A percentile compares a stretch with the other conserved stretches of the same genome.
Evolutionary conservation across 371 early-diverging fungal genomes (phyloP).

Genomic region (Capniomyces stellatus): DNA sequence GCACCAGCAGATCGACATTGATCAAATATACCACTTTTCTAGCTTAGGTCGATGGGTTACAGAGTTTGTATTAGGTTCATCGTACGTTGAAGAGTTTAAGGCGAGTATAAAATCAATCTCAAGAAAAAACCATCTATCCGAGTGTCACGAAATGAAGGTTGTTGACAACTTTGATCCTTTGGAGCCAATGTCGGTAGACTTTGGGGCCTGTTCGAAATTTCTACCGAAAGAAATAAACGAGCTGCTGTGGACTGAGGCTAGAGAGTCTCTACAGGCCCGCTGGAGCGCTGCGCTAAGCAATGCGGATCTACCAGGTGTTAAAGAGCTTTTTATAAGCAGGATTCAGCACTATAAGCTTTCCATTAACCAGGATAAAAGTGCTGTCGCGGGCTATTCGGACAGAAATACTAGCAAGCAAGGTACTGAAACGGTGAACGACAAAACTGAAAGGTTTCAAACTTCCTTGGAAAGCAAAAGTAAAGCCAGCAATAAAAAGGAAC

Average conservation of each 20-base stretch:
- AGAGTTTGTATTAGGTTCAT: conserved; percentile 12
- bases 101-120: background rate
- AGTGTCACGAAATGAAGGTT: conserved; percentile 6
- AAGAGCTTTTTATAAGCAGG: background rate
- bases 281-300: background rate
- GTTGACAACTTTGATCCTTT: conserved; percentile 9
- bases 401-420: background rate
- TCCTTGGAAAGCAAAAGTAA: background rate
- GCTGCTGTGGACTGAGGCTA: background rate
- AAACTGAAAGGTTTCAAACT: background rate
- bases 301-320: background rate
- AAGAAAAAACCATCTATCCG: conserved; percentile 4
- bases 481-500: conserved; percentile 6
- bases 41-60: conserved; percentile 14
- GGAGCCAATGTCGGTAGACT: conserved; percentile 4
- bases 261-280: background rate
- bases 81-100: conserved; percentile 7
- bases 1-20: conserved; percentile 4
- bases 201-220: background rate
- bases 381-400: too few species aligned
- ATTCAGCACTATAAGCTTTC: background rate
- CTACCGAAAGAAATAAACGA: background rate
- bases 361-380: too few species aligned
- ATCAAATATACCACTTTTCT: conserved; percentile 7
- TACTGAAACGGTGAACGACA: conserved; percentile 3